A percentile compares a stretch with the other conserved stretches of the same genome.
These are phyloP conservation scores for Amoeboaphelidium occidentale DNA, from an alignment of 371 early-diverging fungal genomes.

Conservation along the genomic window DNA sequence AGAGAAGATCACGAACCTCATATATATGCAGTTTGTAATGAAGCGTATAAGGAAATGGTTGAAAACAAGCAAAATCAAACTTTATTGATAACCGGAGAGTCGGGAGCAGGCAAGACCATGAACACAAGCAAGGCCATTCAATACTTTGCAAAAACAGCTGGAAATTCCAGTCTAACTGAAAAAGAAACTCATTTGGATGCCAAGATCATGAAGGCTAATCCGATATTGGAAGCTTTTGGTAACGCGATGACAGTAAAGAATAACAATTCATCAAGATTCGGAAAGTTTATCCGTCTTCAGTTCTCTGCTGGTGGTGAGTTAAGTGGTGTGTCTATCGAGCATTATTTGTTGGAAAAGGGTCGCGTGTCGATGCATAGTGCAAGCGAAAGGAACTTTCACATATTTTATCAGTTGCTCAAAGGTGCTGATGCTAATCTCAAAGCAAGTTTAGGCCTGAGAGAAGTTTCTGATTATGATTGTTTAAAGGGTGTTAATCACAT, in stretches of 20 bases:
- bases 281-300: conserved; percentile 19
- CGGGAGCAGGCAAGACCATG: conserved; percentile 24
- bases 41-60: conserved; percentile 14
- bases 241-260: conserved; percentile 21
- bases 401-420: conserved; percentile 15
- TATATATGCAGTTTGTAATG: conserved; percentile 15
- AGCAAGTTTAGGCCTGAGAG: neutral
- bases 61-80: conserved; percentile 14
- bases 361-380: conserved; percentile 10
- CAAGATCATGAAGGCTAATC: conserved; percentile 13
- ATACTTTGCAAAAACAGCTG: conserved; percentile 10
- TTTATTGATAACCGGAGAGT: conserved; percentile 22
- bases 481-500: conserved; percentile 4
- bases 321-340: conserved; percentile 15
- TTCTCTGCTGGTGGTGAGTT: conserved; percentile 10
- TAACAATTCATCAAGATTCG: conserved; percentile 19
- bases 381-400: conserved; percentile 18
- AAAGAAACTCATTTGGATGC: conserved; percentile 5
- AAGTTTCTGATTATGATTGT: conserved; percentile 4
- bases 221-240: conserved; percentile 21
- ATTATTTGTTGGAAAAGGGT: conserved; percentile 18
- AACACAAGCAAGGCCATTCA: conserved; percentile 17
- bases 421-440: conserved; percentile 2
- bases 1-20: conserved; percentile 15
- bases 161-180: neutral